Evolutionary conservation across 768 basidiomycete species (phyloP), one percentile per base, ranked within the genome.

Genomic region (Chiua virens): DNA sequence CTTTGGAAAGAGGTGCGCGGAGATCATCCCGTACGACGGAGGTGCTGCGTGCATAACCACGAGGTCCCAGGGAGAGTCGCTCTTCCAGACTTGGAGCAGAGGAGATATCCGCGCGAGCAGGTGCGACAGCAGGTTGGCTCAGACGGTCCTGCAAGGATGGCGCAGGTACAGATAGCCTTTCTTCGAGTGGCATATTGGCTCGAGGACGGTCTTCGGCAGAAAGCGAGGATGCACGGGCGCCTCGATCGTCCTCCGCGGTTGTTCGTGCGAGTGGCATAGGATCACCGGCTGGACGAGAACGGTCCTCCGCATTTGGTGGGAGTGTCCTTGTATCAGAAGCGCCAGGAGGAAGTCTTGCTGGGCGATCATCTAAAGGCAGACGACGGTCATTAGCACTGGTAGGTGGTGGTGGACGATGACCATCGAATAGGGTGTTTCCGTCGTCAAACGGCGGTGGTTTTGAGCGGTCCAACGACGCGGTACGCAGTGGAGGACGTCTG

Each of bases 61-160:
- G 57, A 42, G 65, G 60, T 28, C 63, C 66, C 32, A 65, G 57
- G 47, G 75, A 73, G 11, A 76, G 59, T 51, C 76, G 71, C 45
- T 77, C 74, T 66, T 75, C 76, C 21, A 77, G 59, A 52, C 62
- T 73, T 11, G 72, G 64, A 21, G 69, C 62, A 53, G 69, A 64
- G 49, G 49, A 17, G 6, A 61, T 27, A 8, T 67, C 66, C 40
- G 43, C 49, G 14, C 65, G 61, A n/a, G 58, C 15, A 48, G 59
- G 53, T 28, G 44, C 47, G 14, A 17, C 50, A 25, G 41, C n/a
- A 48, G 70, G 68, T 47, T 73, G 73, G 42, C 61, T 70, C 40
- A 72, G 57, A 28, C 72, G 73, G 39, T 75, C 74, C 60, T 75
- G 71, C 18, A 75, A 49, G 21, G 70, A 68, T 18, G 68, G 70